Evolutionary conservation across 345 rosid species (phyloP).

Genomic region (Hibiscus mutabilis): DNA sequence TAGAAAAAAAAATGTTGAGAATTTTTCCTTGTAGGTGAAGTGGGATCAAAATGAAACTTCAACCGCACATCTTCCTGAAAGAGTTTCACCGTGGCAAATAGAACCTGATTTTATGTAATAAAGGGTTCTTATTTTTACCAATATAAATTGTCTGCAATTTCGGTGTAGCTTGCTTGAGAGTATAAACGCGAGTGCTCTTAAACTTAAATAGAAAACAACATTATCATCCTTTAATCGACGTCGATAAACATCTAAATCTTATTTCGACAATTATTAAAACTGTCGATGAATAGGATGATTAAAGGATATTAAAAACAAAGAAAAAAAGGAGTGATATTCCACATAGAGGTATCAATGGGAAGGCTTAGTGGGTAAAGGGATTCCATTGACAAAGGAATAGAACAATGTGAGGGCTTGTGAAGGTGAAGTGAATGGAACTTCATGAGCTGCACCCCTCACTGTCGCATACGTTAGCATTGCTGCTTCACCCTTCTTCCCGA

Average conservation of each 20-base stretch:
- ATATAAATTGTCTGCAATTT: no score
- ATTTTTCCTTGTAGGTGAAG: not conserved
- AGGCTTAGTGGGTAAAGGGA: not conserved
- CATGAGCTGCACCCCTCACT: slow-evolving; percentile 7
- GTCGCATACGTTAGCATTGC: not conserved
- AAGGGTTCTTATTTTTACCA: no score
- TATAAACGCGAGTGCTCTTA: no score
- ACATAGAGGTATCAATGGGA: not conserved
- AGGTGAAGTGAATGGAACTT: slow-evolving; percentile 12
- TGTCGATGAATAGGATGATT: no score
- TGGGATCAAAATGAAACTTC: not conserved
- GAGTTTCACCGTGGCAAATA: not conserved
- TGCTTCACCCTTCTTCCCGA: not conserved
- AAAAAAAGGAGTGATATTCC: not conserved
- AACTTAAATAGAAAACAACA: no score
- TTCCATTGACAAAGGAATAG: not conserved
- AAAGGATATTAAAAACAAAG: not conserved
- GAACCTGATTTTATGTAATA: not conserved
- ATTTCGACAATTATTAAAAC: not conserved
- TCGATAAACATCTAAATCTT: not conserved
- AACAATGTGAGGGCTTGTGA: slow-evolving; percentile 9
- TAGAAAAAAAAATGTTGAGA: no score
- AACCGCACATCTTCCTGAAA: not conserved
- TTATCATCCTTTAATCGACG: not conserved
- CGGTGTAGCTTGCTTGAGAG: no score